Evolutionary conservation across 345 rosid species (phyloP), one percentile per base, ranked within the genome.

Genomic region (Lenwebbia sp.): DNA sequence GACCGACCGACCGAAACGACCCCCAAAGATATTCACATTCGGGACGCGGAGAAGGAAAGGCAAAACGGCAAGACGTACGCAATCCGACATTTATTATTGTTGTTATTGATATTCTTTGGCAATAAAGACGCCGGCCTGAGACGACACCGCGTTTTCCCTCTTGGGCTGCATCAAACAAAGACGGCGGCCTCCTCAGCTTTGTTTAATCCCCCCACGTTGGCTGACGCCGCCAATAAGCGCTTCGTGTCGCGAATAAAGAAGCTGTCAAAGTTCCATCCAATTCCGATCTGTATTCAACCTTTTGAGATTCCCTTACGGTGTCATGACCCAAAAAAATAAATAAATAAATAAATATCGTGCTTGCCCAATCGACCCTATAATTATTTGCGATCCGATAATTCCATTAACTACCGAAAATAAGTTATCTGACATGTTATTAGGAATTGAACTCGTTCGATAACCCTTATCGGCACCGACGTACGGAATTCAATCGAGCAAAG

Each of bases 381-480:
- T 58, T 62, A 28, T 28, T 28, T 19, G 28, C 22, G 40, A 30
- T 62, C 3, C 22, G 8, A 14, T 28, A 14, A 6, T 14, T 19
- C 75, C 13, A 62, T 62, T 62, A 7, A 62, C 40, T 14, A 62
- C 15, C 15, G 40, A 14, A 6, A 30, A 8, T 3, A 30, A 15
- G 3, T 62, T 7, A 62, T 15, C 5, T 2, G 23, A 22, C 41
- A 7, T 10, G 11, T 62, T 30, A 30, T 14, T 3, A 4, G 33
- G 37, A 60, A n/a, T 7, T 28, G 6, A 65, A 65, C 41, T 65
- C 33, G 23, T 65, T 30, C 12, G 12, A 62, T 30, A 7, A 62
- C 9, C 75, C 23, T 1, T 0, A 7, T 15, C 9, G 76, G 23
- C 0, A 7, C 2, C 1, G 12, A 22, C 12, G 1, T 4, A 17